Evolutionary conservation across 2,329 filamentous ascomycete species (phyloP).

Genomic region (Talaromyces sp.): DNA sequence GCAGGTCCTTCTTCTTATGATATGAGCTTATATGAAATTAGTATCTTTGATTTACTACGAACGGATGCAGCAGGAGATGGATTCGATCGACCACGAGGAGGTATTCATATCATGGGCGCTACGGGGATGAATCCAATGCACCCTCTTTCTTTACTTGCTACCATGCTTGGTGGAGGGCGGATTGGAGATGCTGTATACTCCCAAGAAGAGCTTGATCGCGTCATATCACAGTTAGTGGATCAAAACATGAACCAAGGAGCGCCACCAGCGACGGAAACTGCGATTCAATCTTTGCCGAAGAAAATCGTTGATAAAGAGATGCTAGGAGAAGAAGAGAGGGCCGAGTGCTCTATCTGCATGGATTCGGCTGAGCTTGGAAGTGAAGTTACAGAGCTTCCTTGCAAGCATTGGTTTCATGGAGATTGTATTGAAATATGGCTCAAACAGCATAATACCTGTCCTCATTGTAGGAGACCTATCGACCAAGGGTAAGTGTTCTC

Average conservation of each 20-base stretch:
- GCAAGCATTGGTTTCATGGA: slow-evolving; percentile 91
- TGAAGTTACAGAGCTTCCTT: slow-evolving; percentile 74
- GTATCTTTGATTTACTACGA: slow-evolving; percentile 26
- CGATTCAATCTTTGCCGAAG: slow-evolving; percentile 70
- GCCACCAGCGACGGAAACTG: slow-evolving; percentile 71
- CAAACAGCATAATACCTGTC: slow-evolving; percentile 87
- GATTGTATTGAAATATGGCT: slow-evolving; percentile 80
- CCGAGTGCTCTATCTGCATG: slow-evolving; percentile 93
- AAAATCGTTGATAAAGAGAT: slow-evolving; percentile 67
- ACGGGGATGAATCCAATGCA: slow-evolving; percentile 31
- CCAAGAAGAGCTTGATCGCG: slow-evolving; percentile 83
- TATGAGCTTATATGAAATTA: slow-evolving; percentile 7
- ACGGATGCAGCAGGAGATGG: slow-evolving; percentile 20
- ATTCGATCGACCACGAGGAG: slow-evolving; percentile 14
- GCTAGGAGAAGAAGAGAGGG: slow-evolving; percentile 63
- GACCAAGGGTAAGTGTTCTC: slow-evolving; percentile 22
- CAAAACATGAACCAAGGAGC: slow-evolving; percentile 71
- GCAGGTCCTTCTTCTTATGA: neutral
- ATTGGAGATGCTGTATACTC: slow-evolving; percentile 81
- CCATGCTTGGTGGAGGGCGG: slow-evolving; percentile 38
- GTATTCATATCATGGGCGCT: slow-evolving; percentile 24
- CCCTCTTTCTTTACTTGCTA: slow-evolving; percentile 48
- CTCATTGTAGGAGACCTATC: slow-evolving; percentile 50
- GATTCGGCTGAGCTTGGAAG: slow-evolving; percentile 72
- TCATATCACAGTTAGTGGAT: slow-evolving; percentile 86